Conservation (phyloP, 2,329 filamentous ascomycete genomes). For the Coleophoma crateriformis region DNA sequence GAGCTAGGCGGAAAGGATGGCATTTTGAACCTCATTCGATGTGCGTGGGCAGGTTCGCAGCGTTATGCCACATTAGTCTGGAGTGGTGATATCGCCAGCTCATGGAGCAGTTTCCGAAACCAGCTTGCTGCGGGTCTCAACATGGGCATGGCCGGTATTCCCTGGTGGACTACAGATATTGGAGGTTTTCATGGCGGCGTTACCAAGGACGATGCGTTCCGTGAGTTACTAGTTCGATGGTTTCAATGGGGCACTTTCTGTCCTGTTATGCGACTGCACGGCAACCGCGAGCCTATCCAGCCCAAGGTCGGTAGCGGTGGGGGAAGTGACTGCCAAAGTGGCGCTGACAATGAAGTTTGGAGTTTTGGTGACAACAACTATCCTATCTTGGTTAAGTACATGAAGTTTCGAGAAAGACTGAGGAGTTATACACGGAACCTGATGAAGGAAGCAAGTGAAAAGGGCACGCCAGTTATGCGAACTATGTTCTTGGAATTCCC, state of each 20-base stretch:
- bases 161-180: slow-evolving; percentile 66
- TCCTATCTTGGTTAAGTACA: slow-evolving; percentile 50
- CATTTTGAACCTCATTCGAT: slow-evolving; percentile 51
- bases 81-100: slow-evolving; percentile 59
- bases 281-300: slow-evolving; percentile 51
- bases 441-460: slow-evolving; percentile 53
- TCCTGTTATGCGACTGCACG: slow-evolving; percentile 61
- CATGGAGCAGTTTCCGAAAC: slow-evolving; percentile 50
- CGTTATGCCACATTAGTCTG: slow-evolving; percentile 59
- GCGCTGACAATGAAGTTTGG: slow-evolving; percentile 58
- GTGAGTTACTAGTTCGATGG: slow-evolving; percentile 59
- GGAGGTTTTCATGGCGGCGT: slow-evolving; percentile 62
- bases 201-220: slow-evolving; percentile 45
- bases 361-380: slow-evolving; percentile 55
- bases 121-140: slow-evolving; percentile 58
- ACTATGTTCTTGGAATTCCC: slow-evolving; percentile 60
- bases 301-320: neutral
- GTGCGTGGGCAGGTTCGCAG: slow-evolving; percentile 51
- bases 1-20: slow-evolving; percentile 22
- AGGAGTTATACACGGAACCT: slow-evolving; percentile 48
- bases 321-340: slow-evolving; percentile 18
- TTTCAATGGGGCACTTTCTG: slow-evolving; percentile 64
- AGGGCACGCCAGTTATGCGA: slow-evolving; percentile 55
- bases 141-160: slow-evolving; percentile 56
- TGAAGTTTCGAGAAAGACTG: slow-evolving; percentile 49